Evolutionary conservation across 2,329 filamentous ascomycete genomes (phyloP).

Genomic region (Didymella segeticola): DNA sequence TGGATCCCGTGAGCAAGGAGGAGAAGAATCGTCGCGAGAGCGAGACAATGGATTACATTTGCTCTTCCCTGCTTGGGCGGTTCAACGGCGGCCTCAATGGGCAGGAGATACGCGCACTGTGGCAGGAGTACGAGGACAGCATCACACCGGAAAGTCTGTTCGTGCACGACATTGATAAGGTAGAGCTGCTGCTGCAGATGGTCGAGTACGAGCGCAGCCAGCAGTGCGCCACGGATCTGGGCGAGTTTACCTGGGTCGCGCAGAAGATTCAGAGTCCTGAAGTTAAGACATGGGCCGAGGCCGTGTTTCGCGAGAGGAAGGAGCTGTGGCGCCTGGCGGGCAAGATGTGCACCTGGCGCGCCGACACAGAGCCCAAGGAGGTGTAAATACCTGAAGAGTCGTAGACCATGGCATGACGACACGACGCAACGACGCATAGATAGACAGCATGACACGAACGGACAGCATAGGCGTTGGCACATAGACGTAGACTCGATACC

Average conservation of each 20-base stretch:
- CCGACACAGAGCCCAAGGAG: slow-evolving; percentile 33
- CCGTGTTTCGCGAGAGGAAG: slow-evolving; percentile 77
- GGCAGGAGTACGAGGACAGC: slow-evolving; percentile 95
- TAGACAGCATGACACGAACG: too few relatives aligned
- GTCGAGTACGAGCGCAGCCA: slow-evolving; percentile 87
- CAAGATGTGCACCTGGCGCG: slow-evolving; percentile 43
- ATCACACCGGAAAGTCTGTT: slow-evolving; percentile 84
- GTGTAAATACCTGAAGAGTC: too few relatives aligned
- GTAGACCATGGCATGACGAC: slow-evolving; percentile 13
- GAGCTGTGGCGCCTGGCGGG: slow-evolving; percentile 67
- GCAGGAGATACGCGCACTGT: slow-evolving; percentile 76
- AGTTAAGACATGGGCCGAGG: slow-evolving; percentile 78
- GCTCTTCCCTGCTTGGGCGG: slow-evolving; percentile 71
- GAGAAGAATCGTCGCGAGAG: slow-evolving; percentile 91
- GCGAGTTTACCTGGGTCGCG: slow-evolving; percentile 85
- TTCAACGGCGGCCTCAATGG: slow-evolving; percentile 76
- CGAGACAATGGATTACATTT: slow-evolving; percentile 91
- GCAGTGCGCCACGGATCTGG: slow-evolving; percentile 72
- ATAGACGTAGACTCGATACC: slow-evolving; percentile 11
- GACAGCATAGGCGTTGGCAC: slow-evolving; percentile 4
- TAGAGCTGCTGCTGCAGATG: slow-evolving; percentile 95
- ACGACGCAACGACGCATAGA: too few relatives aligned
- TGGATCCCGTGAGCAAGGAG: slow-evolving; percentile 81
- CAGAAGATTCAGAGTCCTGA: slow-evolving; percentile 76
- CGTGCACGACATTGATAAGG: slow-evolving; percentile 97